Conservation (phyloP, 2,329 filamentous ascomycete species). For the Neonectria punicea region DNA sequence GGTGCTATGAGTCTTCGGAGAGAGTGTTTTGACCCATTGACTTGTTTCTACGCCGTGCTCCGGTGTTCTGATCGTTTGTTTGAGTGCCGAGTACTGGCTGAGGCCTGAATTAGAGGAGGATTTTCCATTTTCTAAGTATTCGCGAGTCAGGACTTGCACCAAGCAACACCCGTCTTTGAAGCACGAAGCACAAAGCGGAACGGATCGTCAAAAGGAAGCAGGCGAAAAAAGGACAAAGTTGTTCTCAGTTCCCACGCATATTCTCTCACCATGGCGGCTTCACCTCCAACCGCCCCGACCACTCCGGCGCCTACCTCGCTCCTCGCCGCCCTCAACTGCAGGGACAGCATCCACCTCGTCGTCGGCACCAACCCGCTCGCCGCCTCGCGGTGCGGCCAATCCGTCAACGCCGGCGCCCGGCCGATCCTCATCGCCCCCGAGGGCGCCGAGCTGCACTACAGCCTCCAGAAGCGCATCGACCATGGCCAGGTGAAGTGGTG, state of each 20-base stretch:
- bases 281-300: constrained; percentile 16
- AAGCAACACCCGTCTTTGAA: not conserved
- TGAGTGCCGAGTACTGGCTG: not conserved
- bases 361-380: constrained; percentile 89
- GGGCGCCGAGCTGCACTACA: constrained; percentile 67
- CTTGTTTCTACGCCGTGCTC: not conserved
- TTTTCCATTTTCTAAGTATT: not conserved
- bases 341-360: constrained; percentile 81
- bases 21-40: constrained; percentile 11
- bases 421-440: constrained; percentile 82
- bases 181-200: not conserved
- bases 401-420: constrained; percentile 81
- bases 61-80: not conserved
- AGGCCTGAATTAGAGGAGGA: not conserved
- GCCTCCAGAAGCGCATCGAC: constrained; percentile 71
- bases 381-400: constrained; percentile 82
- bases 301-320: constrained; percentile 57
- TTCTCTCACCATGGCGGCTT: constrained; percentile 23
- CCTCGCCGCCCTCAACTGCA: constrained; percentile 77
- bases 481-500: constrained; percentile 74
- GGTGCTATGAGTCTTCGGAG: not conserved
- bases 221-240: not conserved
- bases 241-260: not conserved
- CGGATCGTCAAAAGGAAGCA: not conserved
- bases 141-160: not conserved